Evolutionary conservation across 176 grass and related monocot species (phyloP).

Genomic region (Oryza nivara): DNA sequence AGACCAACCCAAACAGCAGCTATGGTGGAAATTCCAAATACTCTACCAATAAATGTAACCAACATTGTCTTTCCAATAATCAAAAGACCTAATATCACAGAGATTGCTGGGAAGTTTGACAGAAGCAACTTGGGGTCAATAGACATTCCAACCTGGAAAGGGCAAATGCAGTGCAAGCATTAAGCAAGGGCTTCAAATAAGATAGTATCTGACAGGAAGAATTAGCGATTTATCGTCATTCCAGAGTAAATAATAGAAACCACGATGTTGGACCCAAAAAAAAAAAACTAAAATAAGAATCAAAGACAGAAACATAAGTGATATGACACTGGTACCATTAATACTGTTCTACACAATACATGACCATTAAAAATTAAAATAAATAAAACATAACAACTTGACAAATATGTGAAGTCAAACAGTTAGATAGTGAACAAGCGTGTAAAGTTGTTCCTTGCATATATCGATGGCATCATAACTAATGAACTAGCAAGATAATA

Average conservation of each 20-base stretch:
- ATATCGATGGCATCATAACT: conserved; percentile 8
- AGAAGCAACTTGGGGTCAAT: conserved; percentile 92
- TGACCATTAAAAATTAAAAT: conserved; percentile 25
- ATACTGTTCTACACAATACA: conserved; percentile 35
- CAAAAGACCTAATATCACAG: conserved; percentile 43
- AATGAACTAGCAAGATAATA: conserved; percentile 13
- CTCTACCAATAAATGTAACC: conserved; percentile 83
- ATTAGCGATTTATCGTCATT: neutral
- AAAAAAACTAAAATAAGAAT: conserved; percentile 3
- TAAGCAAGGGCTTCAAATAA: conserved; percentile 21
- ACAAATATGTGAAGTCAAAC: conserved; percentile 15
- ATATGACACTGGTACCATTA: neutral
- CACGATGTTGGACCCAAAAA: neutral
- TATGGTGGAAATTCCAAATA: conserved; percentile 96
- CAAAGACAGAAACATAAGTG: conserved; percentile 1
- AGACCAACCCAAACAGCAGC: conserved; percentile 83
- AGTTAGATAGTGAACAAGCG: neutral
- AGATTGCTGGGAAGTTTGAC: conserved; percentile 74
- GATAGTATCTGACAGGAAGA: neutral
- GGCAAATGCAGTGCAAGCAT: conserved; percentile 31
- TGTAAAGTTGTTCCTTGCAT: conserved; percentile 1
- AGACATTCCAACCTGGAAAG: conserved; percentile 97
- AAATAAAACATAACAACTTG: conserved; percentile 3
- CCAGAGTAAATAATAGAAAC: neutral
- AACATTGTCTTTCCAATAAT: conserved; percentile 86